phyloP scores from a whole-genome alignment of 495 filamentous ascomycete genomes.

The Apiosordaria backusii region DNA sequence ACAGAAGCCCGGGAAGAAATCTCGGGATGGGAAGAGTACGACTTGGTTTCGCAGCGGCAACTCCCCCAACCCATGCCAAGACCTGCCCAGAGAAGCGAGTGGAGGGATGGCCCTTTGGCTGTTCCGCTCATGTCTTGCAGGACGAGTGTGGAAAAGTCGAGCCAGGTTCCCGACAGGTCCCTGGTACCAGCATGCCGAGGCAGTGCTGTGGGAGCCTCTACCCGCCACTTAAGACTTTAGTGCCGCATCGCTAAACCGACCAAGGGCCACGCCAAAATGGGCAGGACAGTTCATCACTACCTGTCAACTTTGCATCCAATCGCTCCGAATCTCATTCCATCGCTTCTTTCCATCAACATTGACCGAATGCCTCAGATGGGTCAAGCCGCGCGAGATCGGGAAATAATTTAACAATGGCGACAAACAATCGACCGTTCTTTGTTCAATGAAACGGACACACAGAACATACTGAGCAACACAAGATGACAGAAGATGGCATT shows the following conservation, averaged over 20 bases:
- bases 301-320: too few species aligned
- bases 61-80: constrained; percentile 20
- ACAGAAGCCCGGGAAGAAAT: constrained; percentile 27
- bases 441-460: background rate
- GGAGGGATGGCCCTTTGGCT: constrained; percentile 16
- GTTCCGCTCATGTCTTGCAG: constrained; percentile 26
- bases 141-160: background rate
- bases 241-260: background rate
- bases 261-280: background rate
- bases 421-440: background rate
- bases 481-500: background rate
- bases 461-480: background rate
- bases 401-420: background rate
- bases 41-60: constrained; percentile 22
- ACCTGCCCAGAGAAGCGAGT: constrained; percentile 20
- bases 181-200: constrained; percentile 8
- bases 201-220: constrained; percentile 7
- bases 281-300: background rate
- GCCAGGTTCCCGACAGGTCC: background rate
- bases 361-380: background rate
- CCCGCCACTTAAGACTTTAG: constrained; percentile 9
- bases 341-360: too few species aligned
- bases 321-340: too few species aligned
- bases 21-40: constrained; percentile 32
- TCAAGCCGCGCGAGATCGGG: background rate